Percentiles rank a stretch among this genome's conserved stretches.
Conservation (phyloP, 2,329 filamentous ascomycete genomes). For the Fusarium newnesense region DNA sequence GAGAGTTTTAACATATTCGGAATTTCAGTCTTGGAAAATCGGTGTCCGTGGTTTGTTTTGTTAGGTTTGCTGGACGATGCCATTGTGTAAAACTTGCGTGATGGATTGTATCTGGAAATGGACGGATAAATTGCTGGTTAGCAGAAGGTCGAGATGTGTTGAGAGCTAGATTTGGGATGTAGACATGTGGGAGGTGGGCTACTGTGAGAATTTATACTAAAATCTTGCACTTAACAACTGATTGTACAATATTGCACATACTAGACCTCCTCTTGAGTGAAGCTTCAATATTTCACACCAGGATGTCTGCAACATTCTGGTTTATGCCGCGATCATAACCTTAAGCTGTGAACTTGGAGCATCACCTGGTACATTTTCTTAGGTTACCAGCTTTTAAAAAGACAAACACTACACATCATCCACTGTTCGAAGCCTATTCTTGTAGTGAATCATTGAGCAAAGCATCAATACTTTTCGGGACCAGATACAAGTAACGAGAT, state of each 20-base stretch:
- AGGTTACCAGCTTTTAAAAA: fast-evolving
- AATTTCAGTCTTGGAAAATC: background rate
- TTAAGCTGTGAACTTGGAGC: too few species aligned
- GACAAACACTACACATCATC: background rate
- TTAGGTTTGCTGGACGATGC: background rate
- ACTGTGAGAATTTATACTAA: background rate
- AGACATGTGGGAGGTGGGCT: background rate
- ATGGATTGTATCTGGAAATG: fast-evolving
- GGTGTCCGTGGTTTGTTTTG: background rate
- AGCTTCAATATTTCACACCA: fast-evolving
- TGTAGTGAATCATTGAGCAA: background rate
- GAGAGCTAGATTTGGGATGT: too few species aligned
- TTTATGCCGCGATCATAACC: fast-evolving
- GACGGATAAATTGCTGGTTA: background rate
- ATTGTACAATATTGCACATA: background rate
- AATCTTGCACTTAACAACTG: background rate
- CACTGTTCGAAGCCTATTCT: fast-evolving
- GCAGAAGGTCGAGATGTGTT: too few species aligned
- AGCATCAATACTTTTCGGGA: too few species aligned
- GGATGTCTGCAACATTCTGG: fast-evolving
- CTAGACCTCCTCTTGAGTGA: fast-evolving
- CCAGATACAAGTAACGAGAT: fast-evolving
- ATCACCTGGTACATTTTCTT: background rate
- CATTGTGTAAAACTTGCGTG: background rate
- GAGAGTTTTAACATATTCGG: background rate